Base-by-base conservation (phyloP, 495 filamentous ascomycete species). In the Aspergillus diversus region DNA sequence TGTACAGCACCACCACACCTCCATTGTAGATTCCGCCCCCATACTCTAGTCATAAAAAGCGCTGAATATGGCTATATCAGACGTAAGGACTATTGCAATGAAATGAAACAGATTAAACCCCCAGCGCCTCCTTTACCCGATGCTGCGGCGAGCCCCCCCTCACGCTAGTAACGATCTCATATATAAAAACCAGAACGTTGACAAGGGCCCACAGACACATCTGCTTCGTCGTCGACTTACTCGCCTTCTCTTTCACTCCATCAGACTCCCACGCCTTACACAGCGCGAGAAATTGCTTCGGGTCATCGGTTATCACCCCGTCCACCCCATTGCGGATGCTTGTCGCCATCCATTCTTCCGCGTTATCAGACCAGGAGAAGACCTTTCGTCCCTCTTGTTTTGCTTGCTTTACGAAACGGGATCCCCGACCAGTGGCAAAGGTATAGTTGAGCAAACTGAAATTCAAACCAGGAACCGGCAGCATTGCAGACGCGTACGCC, bases 341-440 rank as follows among this genome's bases (percentile, higher is more conserved):
- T 90, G 90, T 94, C 67, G 84, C 78, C 92, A 97, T 97, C 70
- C 84, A 79, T 12, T 75, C 71, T 56, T 83, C 82, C 4, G 88
- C 84, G 65, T 97, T 96, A 21, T 96, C 90, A 0, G 94, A 97
- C 93, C 93, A 98, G 1, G 85, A 78, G 67, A 86, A 90, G 7
- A 97, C 73, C 39, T 43, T 43, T 4, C 39, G 39, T 4, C 11
- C 4, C 39, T 11, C 0, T 15, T 43, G 39, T 15, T 43, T 12
- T 81, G 79, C 17, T 89, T 83, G 2, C 21, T 33, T 7, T 33
- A 5, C 21, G 50, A 53, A 53, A 3, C 31, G 50, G 3, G 31
- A 6, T 7, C 16, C 79, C 77, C 6, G 77, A 73, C 57, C 90
- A 71, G 69, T 96, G 81, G 76, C 94, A 96, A 79, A 96, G 92